These are phyloP conservation scores for Ganoderma meredithae DNA, from an alignment of 1,284 basidiomycete species.

Conservation along the genomic window DNA sequence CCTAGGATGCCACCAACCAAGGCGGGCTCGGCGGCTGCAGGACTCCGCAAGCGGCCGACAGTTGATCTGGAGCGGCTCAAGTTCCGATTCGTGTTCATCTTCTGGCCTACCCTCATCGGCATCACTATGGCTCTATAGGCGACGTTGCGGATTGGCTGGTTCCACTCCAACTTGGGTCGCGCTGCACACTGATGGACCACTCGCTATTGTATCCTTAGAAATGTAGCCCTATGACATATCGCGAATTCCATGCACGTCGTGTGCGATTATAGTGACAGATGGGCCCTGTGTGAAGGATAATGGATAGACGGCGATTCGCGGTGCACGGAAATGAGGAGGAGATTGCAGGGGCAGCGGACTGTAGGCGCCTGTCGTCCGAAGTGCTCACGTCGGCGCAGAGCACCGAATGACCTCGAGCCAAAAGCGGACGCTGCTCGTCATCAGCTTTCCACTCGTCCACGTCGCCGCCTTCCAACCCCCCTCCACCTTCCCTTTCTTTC, in stretches of 20 bases:
- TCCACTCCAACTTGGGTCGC: slow-evolving; percentile 5
- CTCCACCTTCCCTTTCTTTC: slow-evolving; percentile 19
- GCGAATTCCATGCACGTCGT: background rate
- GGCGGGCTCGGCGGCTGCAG: slow-evolving; percentile 34
- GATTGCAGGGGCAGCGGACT: background rate
- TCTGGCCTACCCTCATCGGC: slow-evolving; percentile 65
- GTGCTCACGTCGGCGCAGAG: slow-evolving; percentile 24
- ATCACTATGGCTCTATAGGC: slow-evolving; percentile 52
- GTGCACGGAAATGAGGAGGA: background rate
- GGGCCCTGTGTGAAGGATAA: background rate
- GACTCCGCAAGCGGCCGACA: slow-evolving; percentile 31
- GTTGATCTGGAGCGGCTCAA: slow-evolving; percentile 54
- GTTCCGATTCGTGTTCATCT: slow-evolving; percentile 59
- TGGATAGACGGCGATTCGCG: slow-evolving; percentile 2
- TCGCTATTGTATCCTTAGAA: slow-evolving; percentile 13
- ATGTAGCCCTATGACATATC: slow-evolving; percentile 1
- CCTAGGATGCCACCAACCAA: slow-evolving; percentile 26
- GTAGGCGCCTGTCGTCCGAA: slow-evolving; percentile 25
- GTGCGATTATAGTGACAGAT: background rate
- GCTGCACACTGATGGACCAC: background rate
- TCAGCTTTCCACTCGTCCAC: slow-evolving; percentile 30
- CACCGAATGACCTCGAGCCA: slow-evolving; percentile 26
- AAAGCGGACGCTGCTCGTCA: slow-evolving; percentile 31
- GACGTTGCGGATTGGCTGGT: slow-evolving; percentile 9
- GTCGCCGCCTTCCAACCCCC: slow-evolving; percentile 25